Evolutionary conservation across 2,329 filamentous ascomycete genomes (phyloP).

Genomic region (Aspergillus oerlinghausenensis): DNA sequence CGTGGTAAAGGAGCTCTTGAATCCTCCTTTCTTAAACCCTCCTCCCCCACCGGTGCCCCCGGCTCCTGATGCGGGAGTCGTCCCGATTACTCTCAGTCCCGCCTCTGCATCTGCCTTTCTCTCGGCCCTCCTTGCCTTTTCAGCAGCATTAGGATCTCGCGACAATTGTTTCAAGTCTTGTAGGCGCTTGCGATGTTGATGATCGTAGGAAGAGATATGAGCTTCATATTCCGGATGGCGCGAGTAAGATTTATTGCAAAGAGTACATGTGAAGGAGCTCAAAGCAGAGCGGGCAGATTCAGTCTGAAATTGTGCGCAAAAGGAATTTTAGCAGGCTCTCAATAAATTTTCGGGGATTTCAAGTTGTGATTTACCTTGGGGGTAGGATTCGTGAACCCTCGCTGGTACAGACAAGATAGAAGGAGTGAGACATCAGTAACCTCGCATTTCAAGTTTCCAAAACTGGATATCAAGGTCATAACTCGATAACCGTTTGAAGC

Average conservation of each 20-base stretch:
- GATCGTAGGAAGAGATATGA: slow-evolving; percentile 90
- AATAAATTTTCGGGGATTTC: not conserved
- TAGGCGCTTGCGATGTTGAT: slow-evolving; percentile 76
- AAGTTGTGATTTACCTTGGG: slow-evolving; percentile 34
- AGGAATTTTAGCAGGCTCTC: not conserved
- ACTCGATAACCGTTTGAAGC: not conserved
- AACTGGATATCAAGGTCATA: not conserved
- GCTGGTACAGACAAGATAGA: slow-evolving; percentile 26
- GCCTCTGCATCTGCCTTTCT: slow-evolving; percentile 41
- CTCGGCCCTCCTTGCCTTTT: slow-evolving; percentile 40
- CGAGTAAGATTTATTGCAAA: slow-evolving; percentile 91
- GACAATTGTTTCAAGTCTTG: slow-evolving; percentile 46
- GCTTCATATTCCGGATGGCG: slow-evolving; percentile 96
- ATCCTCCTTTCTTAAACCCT: slow-evolving; percentile 74
- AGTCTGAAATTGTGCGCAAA: slow-evolving; percentile 34
- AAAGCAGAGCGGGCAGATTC: slow-evolving; percentile 69
- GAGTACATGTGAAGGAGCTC: slow-evolving; percentile 74
- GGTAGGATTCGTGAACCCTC: slow-evolving; percentile 45
- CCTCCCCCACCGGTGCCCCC: slow-evolving; percentile 26
- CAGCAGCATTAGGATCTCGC: slow-evolving; percentile 39
- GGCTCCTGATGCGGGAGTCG: slow-evolving; percentile 14
- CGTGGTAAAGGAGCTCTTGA: slow-evolving; percentile 69
- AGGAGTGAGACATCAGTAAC: slow-evolving; percentile 2
- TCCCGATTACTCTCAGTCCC: slow-evolving; percentile 33
- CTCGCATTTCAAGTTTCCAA: not conserved